Evolutionary conservation across 2,329 filamentous ascomycete species (phyloP), one percentile per base, ranked within the genome.

Genomic region (Aspergillus alliaceus): DNA sequence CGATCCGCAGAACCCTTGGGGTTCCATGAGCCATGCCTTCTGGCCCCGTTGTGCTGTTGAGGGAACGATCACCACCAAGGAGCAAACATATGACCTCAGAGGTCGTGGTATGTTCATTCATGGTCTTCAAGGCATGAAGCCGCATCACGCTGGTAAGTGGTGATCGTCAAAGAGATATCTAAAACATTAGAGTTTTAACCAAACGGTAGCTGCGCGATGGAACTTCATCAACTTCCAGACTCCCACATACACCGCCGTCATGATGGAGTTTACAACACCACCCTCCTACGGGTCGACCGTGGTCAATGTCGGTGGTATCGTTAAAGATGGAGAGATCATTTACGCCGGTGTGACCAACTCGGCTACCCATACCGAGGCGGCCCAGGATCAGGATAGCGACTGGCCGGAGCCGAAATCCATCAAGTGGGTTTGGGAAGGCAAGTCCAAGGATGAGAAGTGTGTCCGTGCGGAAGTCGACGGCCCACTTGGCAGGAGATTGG

Each of bases 61-160:
- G 75, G 95, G 95, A 51, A 90, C 84, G 64, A 91, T 98, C 73
- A 86, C 90, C 62, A 96, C 92, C 59, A 84, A 90, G 67, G 86
- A 91, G 32, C 91, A 91, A 48, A 86, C 89, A 35, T 82, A 96
- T 60, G 88, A 96, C 73, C 87, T 96, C 74, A 88, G 86, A 69
- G 93, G 93, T 56, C 85, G 82, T 61, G 92, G 87, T 31, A 80
- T 96, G 68, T 93, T 92, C 77, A 82, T 89, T 64, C 89, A 95
- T 74, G 93, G 91, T 39, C 80, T 98, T 51, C 95, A 98, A 79
- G 95, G 93, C 73, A 98, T 98, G 93, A 99, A 99, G 84, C 95
- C 95, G 39, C 95, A 99, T 75, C 96, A 99, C 73, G 90, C 92
- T 58, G 93, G 84, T 86, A 79, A 67, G 78, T 67, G 49, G 12